phyloP scores from a whole-genome alignment of 768 basidiomycete genomes.

The Sarcodon sp. region DNA sequence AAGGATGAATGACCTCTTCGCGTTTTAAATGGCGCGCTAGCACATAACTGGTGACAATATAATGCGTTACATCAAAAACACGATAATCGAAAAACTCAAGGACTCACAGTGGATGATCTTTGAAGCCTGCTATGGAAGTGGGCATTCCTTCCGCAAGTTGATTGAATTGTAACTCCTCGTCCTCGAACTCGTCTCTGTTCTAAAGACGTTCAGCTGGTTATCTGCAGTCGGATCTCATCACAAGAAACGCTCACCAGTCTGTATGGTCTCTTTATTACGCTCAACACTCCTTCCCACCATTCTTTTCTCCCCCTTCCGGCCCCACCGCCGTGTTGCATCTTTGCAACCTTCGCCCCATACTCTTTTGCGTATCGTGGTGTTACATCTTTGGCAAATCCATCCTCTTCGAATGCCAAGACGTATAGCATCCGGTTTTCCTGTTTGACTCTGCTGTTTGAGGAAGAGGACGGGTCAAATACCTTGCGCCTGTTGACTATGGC shows the following conservation, averaged over 20 bases:
- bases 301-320: slow-evolving; percentile 40
- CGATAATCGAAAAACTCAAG: neutral
- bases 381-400: slow-evolving; percentile 84
- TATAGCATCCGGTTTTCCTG: slow-evolving; percentile 83
- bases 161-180: slow-evolving; percentile 69
- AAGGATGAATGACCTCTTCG: slow-evolving; percentile 75
- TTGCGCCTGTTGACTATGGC: slow-evolving; percentile 70
- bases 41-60: slow-evolving; percentile 45
- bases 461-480: slow-evolving; percentile 58
- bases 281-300: slow-evolving; percentile 78
- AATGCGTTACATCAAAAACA: neutral
- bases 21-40: slow-evolving; percentile 80
- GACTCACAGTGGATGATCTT: slow-evolving; percentile 83
- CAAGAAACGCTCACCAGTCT: slow-evolving; percentile 44
- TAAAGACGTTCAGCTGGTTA: slow-evolving; percentile 15
- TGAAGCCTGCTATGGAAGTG: slow-evolving; percentile 80
- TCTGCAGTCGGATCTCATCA: neutral
- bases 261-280: slow-evolving; percentile 59
- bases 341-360: slow-evolving; percentile 70
- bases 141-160: slow-evolving; percentile 91
- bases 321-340: slow-evolving; percentile 54
- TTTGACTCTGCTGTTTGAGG: slow-evolving; percentile 13
- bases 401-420: slow-evolving; percentile 90
- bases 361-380: slow-evolving; percentile 81
- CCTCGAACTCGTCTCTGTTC: slow-evolving; percentile 90